These are phyloP conservation scores for Stemphylium vesicarium DNA, from an alignment of 2,329 filamentous ascomycete genomes.

Conservation along the genomic window DNA sequence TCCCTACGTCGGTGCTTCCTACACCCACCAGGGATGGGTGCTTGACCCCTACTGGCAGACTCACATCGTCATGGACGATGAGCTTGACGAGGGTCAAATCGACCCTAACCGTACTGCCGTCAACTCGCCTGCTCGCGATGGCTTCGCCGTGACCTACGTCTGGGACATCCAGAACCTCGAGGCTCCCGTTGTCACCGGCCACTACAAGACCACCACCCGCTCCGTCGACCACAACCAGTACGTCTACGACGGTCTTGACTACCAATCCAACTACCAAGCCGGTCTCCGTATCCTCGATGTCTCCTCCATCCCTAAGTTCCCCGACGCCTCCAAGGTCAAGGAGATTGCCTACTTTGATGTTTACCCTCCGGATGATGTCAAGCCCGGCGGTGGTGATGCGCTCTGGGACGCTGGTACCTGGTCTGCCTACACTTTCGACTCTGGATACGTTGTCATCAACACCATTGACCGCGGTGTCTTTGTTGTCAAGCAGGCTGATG, in stretches of 20 bases:
- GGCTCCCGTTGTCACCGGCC: constrained; percentile 47
- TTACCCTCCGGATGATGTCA: constrained; percentile 50
- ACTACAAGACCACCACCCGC: constrained; percentile 50
- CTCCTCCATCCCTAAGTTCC: constrained; percentile 47
- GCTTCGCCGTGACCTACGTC: constrained; percentile 47
- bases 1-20: constrained; percentile 60
- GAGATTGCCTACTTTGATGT: constrained; percentile 54
- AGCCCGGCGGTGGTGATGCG: constrained; percentile 43
- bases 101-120: constrained; percentile 31
- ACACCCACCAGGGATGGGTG: constrained; percentile 67
- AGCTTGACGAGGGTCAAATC: constrained; percentile 48
- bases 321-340: constrained; percentile 47
- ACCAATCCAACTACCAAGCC: constrained; percentile 54
- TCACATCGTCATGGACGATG: constrained; percentile 47
- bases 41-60: constrained; percentile 48
- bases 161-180: constrained; percentile 48
- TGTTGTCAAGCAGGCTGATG: constrained; percentile 36
- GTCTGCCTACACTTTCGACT: constrained; percentile 51
- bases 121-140: constrained; percentile 40
- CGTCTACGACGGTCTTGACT: constrained; percentile 49
- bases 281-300: constrained; percentile 53
- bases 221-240: constrained; percentile 58
- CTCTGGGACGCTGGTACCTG: constrained; percentile 53
- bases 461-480: constrained; percentile 56
- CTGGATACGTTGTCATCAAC: constrained; percentile 55